Evolutionary conservation across 148 eudicot genomes (phyloP).

Genomic region (Hydrangea macrophylla): DNA sequence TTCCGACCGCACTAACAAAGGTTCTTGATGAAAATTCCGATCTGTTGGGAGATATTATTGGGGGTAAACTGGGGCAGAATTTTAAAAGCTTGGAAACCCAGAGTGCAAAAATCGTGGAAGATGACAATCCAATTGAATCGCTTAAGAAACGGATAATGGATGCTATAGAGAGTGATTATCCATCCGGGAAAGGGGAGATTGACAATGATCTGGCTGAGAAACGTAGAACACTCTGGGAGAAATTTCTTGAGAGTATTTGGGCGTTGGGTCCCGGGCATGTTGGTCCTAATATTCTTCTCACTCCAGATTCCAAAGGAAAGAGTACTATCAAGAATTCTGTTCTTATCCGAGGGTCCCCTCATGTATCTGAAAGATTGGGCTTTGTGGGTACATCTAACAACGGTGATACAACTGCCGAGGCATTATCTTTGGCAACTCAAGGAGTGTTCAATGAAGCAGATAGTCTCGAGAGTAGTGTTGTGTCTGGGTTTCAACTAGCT

Average conservation of each 20-base stretch:
- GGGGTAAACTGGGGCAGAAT: conserved; percentile 62
- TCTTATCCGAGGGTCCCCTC: conserved; percentile 56
- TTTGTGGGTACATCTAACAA: conserved; percentile 33
- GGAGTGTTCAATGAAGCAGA: conserved; percentile 54
- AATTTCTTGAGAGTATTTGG: conserved; percentile 77
- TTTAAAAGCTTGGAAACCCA: conserved; percentile 56
- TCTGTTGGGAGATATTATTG: conserved; percentile 60
- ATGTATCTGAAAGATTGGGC: conserved; percentile 77
- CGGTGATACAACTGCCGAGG: conserved; percentile 20
- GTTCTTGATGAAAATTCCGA: conserved; percentile 81
- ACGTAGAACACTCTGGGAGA: conserved; percentile 51
- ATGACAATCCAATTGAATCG: conserved; percentile 63
- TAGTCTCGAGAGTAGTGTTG: conserved; percentile 68
- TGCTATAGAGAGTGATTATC: conserved; percentile 62
- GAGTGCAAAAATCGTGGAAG: conserved; percentile 48
- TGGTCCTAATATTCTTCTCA: conserved; percentile 82
- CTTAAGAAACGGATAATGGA: conserved; percentile 67
- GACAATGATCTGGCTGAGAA: conserved; percentile 58
- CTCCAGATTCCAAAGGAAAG: conserved; percentile 39
- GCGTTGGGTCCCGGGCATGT: conserved; percentile 87
- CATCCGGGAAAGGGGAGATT: conserved; percentile 39
- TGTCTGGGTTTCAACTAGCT: conserved; percentile 92
- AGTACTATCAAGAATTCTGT: conserved; percentile 37
- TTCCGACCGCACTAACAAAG: conserved; percentile 70
- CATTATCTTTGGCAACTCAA: conserved; percentile 27